Evolutionary conservation across 176 grass and related monocot genomes (phyloP).

Genomic region (Musa itinerans): DNA sequence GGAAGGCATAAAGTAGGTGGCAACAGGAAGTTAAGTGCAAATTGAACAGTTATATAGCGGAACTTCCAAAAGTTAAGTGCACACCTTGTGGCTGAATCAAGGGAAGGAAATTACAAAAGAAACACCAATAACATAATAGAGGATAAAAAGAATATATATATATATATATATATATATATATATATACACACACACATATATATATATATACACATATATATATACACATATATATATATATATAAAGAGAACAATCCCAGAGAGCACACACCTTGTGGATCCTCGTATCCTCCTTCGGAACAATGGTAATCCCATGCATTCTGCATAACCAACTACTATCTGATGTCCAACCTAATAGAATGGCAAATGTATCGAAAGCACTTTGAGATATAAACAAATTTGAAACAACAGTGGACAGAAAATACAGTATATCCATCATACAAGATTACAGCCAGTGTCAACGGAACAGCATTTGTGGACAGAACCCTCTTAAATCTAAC

Average conservation of each 20-base stretch:
- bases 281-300: constrained; percentile 73
- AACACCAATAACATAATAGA: neutral
- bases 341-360: constrained; percentile 73
- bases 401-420: neutral
- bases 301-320: constrained; percentile 82
- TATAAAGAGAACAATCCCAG: neutral
- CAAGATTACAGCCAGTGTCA: neutral
- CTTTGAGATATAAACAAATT: neutral
- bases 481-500: neutral
- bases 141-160: neutral
- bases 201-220: neutral
- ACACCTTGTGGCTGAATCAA: neutral
- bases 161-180: neutral
- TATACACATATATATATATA: neutral
- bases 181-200: neutral
- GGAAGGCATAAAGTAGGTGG: neutral
- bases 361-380: neutral
- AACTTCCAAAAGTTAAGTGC: neutral
- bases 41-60: neutral
- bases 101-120: neutral
- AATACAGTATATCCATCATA: neutral
- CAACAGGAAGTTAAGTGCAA: neutral
- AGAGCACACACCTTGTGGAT: constrained; percentile 42
- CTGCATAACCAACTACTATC: constrained; percentile 74
- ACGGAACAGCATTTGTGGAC: neutral